phyloP scores from a whole-genome alignment of 805 yeast genomes.

The Alloascoidea hylecoeti region DNA sequence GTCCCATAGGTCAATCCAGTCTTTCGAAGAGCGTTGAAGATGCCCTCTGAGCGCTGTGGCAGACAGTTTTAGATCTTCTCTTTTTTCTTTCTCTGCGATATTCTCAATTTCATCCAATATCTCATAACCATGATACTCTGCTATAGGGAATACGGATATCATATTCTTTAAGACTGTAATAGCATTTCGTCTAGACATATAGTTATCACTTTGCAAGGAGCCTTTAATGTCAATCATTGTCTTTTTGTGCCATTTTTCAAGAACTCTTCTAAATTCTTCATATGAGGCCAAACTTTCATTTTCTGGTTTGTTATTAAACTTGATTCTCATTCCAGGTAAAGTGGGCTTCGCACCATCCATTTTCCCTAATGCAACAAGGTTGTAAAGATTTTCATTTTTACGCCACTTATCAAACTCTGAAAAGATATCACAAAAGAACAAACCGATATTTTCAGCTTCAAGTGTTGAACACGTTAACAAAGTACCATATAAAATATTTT shows the following conservation, averaged over 20 bases:
- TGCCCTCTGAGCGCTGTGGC: conserved; percentile 60
- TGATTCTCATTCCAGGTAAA: conserved; percentile 13
- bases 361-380: conserved; percentile 15
- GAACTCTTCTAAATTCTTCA: conserved; percentile 21
- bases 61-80: conserved; percentile 75
- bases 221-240: conserved; percentile 28
- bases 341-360: conserved; percentile 8
- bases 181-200: conserved; percentile 69
- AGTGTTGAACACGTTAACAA: conserved; percentile 56
- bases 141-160: conserved; percentile 48
- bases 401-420: conserved; percentile 31
- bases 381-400: conserved; percentile 19
- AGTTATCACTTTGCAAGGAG: conserved; percentile 37
- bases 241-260: conserved; percentile 42
- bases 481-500: conserved; percentile 36
- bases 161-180: conserved; percentile 63
- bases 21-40: conserved; percentile 35
- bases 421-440: conserved; percentile 49
- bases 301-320: conserved; percentile 5
- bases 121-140: conserved; percentile 49
- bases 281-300: conserved; percentile 13
- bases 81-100: conserved; percentile 36
- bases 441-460: conserved; percentile 75
- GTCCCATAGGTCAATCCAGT: conserved; percentile 41
- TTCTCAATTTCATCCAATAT: conserved; percentile 31